Conservation (phyloP, 2,329 filamentous ascomycete genomes). For the Furcasterigmium furcatum region DNA sequence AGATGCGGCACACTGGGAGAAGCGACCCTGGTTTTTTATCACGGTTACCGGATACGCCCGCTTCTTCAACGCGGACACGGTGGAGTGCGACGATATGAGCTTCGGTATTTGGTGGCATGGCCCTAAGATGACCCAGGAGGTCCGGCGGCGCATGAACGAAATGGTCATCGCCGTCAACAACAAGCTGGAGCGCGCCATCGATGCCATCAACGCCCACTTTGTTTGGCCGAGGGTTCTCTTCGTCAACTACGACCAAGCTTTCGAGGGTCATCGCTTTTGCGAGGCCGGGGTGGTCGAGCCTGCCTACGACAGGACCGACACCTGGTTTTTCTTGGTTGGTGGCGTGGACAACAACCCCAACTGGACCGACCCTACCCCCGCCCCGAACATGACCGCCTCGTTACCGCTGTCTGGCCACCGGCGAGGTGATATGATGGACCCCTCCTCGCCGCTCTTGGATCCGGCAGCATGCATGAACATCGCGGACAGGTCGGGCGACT, state of each 20-base stretch:
- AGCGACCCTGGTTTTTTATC: too few species aligned
- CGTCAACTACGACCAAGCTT: conserved; percentile 39
- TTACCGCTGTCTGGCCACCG: too few species aligned
- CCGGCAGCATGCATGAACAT: too few species aligned
- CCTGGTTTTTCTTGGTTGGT: too few species aligned
- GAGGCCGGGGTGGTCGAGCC: conserved; percentile 30
- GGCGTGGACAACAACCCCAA: too few species aligned
- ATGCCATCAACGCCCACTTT: conserved; percentile 32
- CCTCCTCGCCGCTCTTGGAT: too few species aligned
- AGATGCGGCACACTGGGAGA: too few species aligned
- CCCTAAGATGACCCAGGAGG: conserved; percentile 32
- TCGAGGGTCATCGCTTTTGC: conserved; percentile 43
- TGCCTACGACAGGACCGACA: too few species aligned
- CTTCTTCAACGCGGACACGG: conserved; percentile 43
- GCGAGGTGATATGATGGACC: too few species aligned
- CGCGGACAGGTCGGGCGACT: too few species aligned
- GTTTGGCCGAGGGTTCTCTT: conserved; percentile 33
- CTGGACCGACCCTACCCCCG: too few species aligned
- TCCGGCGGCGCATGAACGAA: conserved; percentile 38
- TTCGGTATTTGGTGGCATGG: conserved; percentile 43
- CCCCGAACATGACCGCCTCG: too few species aligned
- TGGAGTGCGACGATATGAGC: conserved; percentile 37
- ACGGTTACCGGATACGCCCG: conserved; percentile 44
- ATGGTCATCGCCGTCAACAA: conserved; percentile 38
- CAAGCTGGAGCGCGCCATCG: conserved; percentile 31